phyloP scores from a whole-genome alignment of 2,329 filamentous ascomycete genomes.

The Diaporthe batatas region DNA sequence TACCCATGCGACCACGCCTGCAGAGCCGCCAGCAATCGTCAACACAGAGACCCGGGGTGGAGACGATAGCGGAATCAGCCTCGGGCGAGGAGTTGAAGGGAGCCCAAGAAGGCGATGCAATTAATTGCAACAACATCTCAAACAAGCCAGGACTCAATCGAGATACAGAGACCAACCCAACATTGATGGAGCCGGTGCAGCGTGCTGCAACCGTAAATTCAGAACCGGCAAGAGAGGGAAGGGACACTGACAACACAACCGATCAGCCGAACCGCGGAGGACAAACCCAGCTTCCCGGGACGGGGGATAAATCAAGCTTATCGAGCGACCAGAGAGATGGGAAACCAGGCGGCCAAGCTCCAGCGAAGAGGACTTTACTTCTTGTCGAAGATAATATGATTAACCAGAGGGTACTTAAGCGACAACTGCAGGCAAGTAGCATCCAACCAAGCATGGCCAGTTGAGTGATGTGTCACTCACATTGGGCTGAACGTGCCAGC shows the following conservation, averaged over 20 bases:
- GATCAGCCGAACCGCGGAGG: background rate
- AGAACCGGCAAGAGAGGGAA: background rate
- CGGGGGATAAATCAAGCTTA: background rate
- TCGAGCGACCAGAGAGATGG: background rate
- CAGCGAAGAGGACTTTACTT: background rate
- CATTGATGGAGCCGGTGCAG: background rate
- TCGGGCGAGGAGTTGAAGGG: background rate
- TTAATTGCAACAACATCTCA: background rate
- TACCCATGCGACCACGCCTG: background rate
- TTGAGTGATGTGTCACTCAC: too few relatives aligned
- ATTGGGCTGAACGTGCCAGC: too few relatives aligned
- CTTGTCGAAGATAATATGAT: conserved; percentile 34
- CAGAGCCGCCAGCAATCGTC: background rate
- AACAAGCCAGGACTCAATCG: background rate
- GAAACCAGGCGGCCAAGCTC: background rate
- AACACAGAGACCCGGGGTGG: background rate
- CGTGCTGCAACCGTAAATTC: background rate
- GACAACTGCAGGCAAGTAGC: conserved; percentile 19
- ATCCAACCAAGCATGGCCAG: background rate
- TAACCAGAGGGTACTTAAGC: conserved; percentile 30
- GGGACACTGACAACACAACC: background rate
- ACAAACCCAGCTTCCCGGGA: background rate
- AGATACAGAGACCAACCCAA: background rate
- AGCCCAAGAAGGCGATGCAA: background rate
- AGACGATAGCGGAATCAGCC: background rate